A percentile compares a stretch with the other conserved stretches of the same genome.
These are phyloP conservation scores for Aspergillus udagawae DNA, from an alignment of 2,329 filamentous ascomycete species.

Conservation along the genomic window DNA sequence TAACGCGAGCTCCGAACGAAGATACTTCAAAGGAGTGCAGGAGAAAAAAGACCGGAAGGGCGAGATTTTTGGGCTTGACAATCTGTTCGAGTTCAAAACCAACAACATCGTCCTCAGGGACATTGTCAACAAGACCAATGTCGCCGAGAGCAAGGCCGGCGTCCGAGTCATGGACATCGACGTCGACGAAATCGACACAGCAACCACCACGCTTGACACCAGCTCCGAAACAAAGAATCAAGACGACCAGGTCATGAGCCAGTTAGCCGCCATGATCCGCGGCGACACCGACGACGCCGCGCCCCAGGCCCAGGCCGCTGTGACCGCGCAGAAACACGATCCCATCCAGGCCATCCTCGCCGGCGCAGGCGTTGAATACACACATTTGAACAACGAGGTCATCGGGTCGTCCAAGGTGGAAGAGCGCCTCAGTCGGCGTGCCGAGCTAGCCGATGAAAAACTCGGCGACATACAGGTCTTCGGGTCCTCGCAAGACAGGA, in stretches of 20 bases:
- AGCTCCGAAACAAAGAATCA: constrained; percentile 13
- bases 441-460: constrained; percentile 48
- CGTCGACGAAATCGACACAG: constrained; percentile 57
- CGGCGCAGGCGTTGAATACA: constrained; percentile 86
- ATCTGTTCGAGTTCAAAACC: constrained; percentile 78
- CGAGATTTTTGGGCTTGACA: constrained; percentile 87
- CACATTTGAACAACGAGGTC: constrained; percentile 93
- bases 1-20: constrained; percentile 82
- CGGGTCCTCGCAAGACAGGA: constrained; percentile 15
- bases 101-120: constrained; percentile 81
- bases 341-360: constrained; percentile 85
- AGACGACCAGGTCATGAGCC: constrained; percentile 66
- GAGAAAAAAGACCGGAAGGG: constrained; percentile 77
- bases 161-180: constrained; percentile 76
- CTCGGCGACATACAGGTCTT: constrained; percentile 35
- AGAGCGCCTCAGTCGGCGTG: constrained; percentile 72
- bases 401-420: constrained; percentile 92
- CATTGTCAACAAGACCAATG: constrained; percentile 97
- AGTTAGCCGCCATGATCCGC: constrained; percentile 63
- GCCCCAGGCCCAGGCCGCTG: constrained; percentile 22
- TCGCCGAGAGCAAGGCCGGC: constrained; percentile 85
- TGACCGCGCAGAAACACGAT: constrained; percentile 54
- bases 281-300: constrained; percentile 28
- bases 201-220: constrained; percentile 51
- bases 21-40: constrained; percentile 94